phyloP scores from a whole-genome alignment of 345 rosid species.

The Heritiera fomes region DNA sequence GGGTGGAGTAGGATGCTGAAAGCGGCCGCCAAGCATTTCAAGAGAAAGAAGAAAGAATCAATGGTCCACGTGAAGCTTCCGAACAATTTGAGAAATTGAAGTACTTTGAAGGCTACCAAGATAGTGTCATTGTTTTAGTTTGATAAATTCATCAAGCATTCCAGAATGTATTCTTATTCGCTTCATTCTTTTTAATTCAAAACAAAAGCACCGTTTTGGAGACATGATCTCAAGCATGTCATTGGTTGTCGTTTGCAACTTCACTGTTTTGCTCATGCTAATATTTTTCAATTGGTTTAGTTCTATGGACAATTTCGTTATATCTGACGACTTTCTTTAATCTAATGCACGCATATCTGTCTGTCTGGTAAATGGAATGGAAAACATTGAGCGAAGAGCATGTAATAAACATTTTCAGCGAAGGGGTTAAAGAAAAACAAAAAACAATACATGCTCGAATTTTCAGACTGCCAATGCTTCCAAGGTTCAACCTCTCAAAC shows the following conservation, averaged over 20 bases:
- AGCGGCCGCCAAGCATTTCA: slow-evolving; percentile 78
- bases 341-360: not conserved
- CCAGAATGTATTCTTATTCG: too few species aligned
- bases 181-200: not conserved
- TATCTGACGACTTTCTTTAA: not conserved
- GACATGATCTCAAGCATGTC: not conserved
- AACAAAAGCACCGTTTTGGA: not conserved
- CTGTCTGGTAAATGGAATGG: not conserved
- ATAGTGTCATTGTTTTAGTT: too few species aligned
- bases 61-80: slow-evolving; percentile 45
- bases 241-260: not conserved
- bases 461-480: too few species aligned
- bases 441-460: too few species aligned
- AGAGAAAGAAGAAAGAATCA: slow-evolving; percentile 59
- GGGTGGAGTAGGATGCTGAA: slow-evolving; percentile 69
- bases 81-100: slow-evolving; percentile 34
- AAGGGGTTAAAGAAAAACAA: too few species aligned
- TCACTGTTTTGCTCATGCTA: not conserved
- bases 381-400: too few species aligned
- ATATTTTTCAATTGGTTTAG: not conserved
- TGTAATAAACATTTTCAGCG: too few species aligned
- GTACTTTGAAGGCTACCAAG: not conserved
- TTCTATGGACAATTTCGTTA: not conserved
- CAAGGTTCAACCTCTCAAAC: too few species aligned
- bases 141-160: too few species aligned